phyloP scores from a whole-genome alignment of 306 rosid species.

The Lathyrus tuberosus region DNA sequence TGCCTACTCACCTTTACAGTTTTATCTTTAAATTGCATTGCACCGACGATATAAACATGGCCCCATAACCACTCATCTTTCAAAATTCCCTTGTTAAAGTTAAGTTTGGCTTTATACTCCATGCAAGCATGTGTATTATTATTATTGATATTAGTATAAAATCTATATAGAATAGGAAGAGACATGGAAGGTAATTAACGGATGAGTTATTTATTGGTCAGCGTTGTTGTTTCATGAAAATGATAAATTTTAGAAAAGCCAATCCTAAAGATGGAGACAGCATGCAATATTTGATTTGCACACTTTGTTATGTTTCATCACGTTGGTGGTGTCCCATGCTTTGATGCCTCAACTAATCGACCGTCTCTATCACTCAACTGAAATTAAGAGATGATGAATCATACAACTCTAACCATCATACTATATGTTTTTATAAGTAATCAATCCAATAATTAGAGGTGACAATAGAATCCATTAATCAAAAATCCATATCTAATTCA shows the following conservation, averaged over 20 bases:
- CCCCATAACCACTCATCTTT: conserved; percentile 12
- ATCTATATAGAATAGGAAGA: not conserved
- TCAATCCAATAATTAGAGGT: too few species aligned
- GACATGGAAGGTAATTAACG: conserved; percentile 13
- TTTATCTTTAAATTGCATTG: conserved; percentile 14
- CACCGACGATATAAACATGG: conserved; percentile 23
- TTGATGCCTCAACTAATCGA: conserved; percentile 24
- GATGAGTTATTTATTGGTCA: not conserved
- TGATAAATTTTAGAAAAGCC: conserved; percentile 3
- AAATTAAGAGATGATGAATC: conserved; percentile 13
- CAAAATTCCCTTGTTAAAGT: not conserved
- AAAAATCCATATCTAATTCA: too few species aligned
- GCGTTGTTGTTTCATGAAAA: not conserved
- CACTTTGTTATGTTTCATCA: conserved; percentile 33
- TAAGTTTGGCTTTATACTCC: conserved; percentile 3
- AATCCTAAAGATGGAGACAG: conserved; percentile 32
- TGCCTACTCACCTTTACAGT: not conserved
- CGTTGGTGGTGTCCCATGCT: conserved; percentile 14
- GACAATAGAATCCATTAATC: too few species aligned
- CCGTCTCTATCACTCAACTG: conserved; percentile 38
- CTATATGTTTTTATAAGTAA: not conserved
- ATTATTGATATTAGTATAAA: too few species aligned
- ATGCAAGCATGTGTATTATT: not conserved
- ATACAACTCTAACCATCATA: not conserved
- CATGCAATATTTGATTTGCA: conserved; percentile 3